Evolutionary conservation across 805 yeast genomes (phyloP).

Genomic region (Metschnikowia colocasiae): DNA sequence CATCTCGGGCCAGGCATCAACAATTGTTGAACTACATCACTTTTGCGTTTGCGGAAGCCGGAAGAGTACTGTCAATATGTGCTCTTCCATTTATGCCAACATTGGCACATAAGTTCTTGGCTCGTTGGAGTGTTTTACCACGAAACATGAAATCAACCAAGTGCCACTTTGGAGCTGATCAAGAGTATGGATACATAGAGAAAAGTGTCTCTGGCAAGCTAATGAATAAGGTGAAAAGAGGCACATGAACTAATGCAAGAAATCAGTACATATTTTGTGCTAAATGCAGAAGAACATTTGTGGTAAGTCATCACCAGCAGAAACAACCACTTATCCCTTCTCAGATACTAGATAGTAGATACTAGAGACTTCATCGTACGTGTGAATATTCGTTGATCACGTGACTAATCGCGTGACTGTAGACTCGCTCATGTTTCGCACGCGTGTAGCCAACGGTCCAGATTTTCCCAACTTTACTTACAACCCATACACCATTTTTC

Average conservation of each 20-base stretch:
- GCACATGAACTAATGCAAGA: neutral
- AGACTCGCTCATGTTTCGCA: conserved; percentile 3
- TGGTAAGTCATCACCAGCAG: neutral
- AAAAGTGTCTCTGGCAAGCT: conserved; percentile 7
- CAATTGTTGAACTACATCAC: conserved; percentile 48
- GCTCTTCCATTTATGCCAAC: conserved; percentile 73
- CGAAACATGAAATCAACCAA: conserved; percentile 39
- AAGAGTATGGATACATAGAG: conserved; percentile 9
- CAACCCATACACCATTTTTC: conserved; percentile 8
- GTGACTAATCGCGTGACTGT: neutral
- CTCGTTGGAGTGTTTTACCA: conserved; percentile 49
- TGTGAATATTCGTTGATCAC: neutral
- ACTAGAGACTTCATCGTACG: neutral
- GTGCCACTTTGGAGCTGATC: conserved; percentile 58
- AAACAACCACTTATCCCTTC: neutral
- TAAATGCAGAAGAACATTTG: neutral
- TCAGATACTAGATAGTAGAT: neutral
- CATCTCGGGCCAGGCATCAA: conserved; percentile 8
- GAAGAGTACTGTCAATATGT: conserved; percentile 63
- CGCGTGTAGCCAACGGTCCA: conserved; percentile 2
- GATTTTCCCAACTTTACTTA: neutral
- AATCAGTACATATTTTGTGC: neutral
- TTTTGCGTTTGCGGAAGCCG: conserved; percentile 63
- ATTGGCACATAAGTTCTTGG: conserved; percentile 55
- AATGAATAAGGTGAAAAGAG: conserved; percentile 14